Conservation (phyloP, 257 asterid genomes). For the Thymus quinquecostatus region DNA sequence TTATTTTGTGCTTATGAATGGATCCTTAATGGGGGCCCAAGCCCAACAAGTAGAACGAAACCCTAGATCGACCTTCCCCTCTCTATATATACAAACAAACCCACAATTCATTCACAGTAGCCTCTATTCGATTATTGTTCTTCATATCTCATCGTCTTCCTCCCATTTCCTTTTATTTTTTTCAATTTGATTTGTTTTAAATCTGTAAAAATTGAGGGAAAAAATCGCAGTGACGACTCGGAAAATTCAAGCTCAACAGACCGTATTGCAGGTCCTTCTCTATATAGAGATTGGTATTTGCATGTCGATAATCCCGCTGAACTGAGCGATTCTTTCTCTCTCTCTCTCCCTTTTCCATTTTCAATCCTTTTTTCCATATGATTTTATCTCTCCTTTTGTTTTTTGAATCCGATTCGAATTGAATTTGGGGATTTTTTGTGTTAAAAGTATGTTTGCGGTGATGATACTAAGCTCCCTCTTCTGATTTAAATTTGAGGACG, state of each 20-base stretch:
- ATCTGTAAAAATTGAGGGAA: neutral
- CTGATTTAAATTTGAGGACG: constrained; percentile 66
- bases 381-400: neutral
- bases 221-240: constrained; percentile 34
- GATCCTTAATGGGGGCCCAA: neutral
- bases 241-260: constrained; percentile 40
- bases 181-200: neutral
- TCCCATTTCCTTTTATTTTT: neutral
- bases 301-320: constrained; percentile 77
- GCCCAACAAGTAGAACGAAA: neutral
- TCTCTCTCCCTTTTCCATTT: neutral
- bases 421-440: constrained; percentile 13
- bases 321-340: constrained; percentile 60
- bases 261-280: constrained; percentile 33
- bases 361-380: neutral
- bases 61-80: constrained; percentile 6
- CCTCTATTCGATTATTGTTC: neutral
- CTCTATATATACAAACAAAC: neutral
- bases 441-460: constrained; percentile 42
- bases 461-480: constrained; percentile 95
- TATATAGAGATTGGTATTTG: neutral
- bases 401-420: neutral
- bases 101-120: neutral
- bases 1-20: too few species aligned
- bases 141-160: neutral